These are phyloP conservation scores for Hirsutella minnesotensis DNA, from an alignment of 2,329 filamentous ascomycete species.

Conservation along the genomic window DNA sequence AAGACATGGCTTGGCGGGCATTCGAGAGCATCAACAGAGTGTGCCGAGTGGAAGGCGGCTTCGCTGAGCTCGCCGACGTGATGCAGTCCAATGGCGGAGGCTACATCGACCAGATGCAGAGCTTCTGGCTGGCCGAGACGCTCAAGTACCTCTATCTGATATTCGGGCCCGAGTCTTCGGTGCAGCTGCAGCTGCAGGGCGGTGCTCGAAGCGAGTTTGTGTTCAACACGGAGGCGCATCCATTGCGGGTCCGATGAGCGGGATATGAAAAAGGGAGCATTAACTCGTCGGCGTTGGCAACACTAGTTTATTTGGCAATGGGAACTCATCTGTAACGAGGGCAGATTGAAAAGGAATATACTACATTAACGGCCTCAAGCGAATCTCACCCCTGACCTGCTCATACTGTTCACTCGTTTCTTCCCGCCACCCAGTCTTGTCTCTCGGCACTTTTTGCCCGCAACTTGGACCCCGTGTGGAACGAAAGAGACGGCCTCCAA, in stretches of 20 bases:
- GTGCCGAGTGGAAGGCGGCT: constrained; percentile 54
- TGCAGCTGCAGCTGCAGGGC: constrained; percentile 39
- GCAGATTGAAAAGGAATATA: too few species aligned
- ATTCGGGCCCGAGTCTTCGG: constrained; percentile 45
- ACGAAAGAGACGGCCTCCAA: too few species aligned
- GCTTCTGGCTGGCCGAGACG: constrained; percentile 80
- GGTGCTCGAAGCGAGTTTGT: constrained; percentile 34
- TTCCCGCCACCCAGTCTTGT: too few species aligned
- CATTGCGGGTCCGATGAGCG: constrained; percentile 17
- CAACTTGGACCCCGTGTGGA: too few species aligned
- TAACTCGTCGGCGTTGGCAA: not conserved
- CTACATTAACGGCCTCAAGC: too few species aligned
- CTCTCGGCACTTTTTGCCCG: too few species aligned
- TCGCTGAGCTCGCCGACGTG: constrained; percentile 53
- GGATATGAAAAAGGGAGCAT: not conserved
- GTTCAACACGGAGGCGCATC: constrained; percentile 38
- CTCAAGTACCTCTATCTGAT: constrained; percentile 76
- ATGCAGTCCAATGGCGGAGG: constrained; percentile 49
- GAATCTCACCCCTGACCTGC: too few species aligned
- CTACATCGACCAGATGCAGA: constrained; percentile 64
- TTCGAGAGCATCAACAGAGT: constrained; percentile 57
- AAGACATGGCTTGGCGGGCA: constrained; percentile 74
- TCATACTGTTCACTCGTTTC: too few species aligned
- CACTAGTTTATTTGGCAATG: not conserved
- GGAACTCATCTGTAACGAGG: too few species aligned